Evolutionary conservation across 495 filamentous ascomycete species (phyloP).

Genomic region (Penicillium canariense): DNA sequence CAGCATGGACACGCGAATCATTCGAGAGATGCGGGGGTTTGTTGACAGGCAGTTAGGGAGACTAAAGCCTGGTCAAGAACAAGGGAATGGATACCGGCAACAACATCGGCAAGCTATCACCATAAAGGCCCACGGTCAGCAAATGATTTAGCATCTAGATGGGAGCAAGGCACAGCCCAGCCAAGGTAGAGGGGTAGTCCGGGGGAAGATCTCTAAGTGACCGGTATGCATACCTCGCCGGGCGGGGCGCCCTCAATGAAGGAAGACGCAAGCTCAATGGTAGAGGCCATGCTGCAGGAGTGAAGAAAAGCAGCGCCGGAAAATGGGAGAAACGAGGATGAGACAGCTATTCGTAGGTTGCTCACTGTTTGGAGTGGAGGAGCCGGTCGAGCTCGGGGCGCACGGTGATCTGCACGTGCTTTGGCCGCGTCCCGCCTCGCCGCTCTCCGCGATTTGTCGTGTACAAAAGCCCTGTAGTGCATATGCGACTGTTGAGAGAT

Average conservation of each 20-base stretch:
- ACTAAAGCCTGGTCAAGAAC: background rate
- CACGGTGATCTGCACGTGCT: slow-evolving; percentile 30
- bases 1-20: slow-evolving; percentile 16
- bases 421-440: background rate
- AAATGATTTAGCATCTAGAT: background rate
- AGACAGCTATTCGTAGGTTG: background rate
- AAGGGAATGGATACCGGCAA: slow-evolving; percentile 63
- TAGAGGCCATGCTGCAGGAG: slow-evolving; percentile 36
- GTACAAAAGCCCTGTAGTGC: background rate
- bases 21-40: slow-evolving; percentile 4
- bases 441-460: background rate
- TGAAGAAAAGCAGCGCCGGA: slow-evolving; percentile 1
- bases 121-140: slow-evolving; percentile 1
- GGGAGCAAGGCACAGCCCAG: background rate
- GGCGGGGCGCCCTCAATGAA: slow-evolving; percentile 95
- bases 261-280: slow-evolving; percentile 67
- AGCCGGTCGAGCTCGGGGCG: slow-evolving; percentile 12
- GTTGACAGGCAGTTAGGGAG: background rate
- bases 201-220: background rate
- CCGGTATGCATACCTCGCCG: slow-evolving; percentile 73
- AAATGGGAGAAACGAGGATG: slow-evolving; percentile 3
- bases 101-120: slow-evolving; percentile 78
- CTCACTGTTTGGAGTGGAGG: background rate
- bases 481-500: background rate
- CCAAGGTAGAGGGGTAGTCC: background rate